phyloP scores from a whole-genome alignment of 495 filamentous ascomycete genomes.

The Barbatosphaeria neglecta region DNA sequence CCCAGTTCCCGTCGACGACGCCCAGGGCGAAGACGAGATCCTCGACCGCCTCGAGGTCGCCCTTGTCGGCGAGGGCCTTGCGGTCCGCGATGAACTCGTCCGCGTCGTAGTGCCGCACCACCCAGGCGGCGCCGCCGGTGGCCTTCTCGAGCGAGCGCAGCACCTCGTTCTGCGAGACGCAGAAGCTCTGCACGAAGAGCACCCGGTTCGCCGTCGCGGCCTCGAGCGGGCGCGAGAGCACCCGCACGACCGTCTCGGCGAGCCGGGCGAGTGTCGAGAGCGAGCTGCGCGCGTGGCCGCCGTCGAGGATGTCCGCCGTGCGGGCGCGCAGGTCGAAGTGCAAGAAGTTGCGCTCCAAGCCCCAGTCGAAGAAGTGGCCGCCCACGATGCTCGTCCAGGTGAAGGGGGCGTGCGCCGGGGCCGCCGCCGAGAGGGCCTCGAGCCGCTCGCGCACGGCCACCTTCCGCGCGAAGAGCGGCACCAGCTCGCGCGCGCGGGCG shows the following conservation, averaged over 20 bases:
- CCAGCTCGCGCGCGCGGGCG: constrained; percentile 23
- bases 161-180: constrained; percentile 32
- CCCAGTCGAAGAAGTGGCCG: constrained; percentile 38
- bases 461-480: constrained; percentile 19
- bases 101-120: constrained; percentile 2
- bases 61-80: constrained; percentile 7
- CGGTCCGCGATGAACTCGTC: constrained; percentile 9
- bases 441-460: constrained; percentile 10
- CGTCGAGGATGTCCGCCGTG: constrained; percentile 27
- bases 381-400: constrained; percentile 29
- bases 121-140: constrained; percentile 21
- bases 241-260: constrained; percentile 22
- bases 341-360: constrained; percentile 21
- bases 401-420: constrained; percentile 6
- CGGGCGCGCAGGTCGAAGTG: constrained; percentile 23
- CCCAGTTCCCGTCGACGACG: constrained; percentile 15
- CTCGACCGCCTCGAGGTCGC: constrained; percentile 10
- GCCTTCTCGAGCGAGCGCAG: constrained; percentile 28
- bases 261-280: constrained; percentile 24
- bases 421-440: constrained; percentile 5
- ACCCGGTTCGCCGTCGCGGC: constrained; percentile 31
- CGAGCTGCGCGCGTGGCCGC: constrained; percentile 26
- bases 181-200: constrained; percentile 32
- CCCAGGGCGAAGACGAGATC: constrained; percentile 19
- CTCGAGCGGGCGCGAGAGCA: constrained; percentile 23